These are phyloP conservation scores for Trichomonascaceae sp. DNA, from an alignment of 1,139 yeast genomes.

Conservation along the genomic window DNA sequence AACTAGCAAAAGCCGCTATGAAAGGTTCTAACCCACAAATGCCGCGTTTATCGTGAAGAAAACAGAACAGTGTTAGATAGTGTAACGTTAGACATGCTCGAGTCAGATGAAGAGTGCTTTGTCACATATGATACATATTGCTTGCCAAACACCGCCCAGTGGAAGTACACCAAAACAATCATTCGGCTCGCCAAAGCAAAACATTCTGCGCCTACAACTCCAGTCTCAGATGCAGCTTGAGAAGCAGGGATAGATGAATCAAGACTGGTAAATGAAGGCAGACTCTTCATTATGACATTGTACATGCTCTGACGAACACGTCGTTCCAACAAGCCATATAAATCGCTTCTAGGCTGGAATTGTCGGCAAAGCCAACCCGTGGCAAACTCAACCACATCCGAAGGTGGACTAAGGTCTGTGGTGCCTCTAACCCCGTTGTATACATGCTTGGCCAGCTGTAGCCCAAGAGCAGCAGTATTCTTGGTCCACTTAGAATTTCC, in stretches of 20 bases:
- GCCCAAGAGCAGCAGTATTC: conserved; percentile 64
- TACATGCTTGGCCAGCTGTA: conserved; percentile 56
- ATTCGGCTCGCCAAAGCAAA: conserved; percentile 47
- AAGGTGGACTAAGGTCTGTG: conserved; percentile 30
- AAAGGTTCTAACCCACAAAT: background rate
- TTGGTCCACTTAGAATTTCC: conserved; percentile 91
- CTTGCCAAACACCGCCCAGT: conserved; percentile 65
- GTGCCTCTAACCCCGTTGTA: conserved; percentile 17
- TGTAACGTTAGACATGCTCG: background rate
- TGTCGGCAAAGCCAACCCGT: conserved; percentile 79
- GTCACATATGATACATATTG: conserved; percentile 24
- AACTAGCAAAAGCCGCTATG: background rate
- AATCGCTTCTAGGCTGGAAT: conserved; percentile 76
- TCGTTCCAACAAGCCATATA: conserved; percentile 71
- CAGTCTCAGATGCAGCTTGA: conserved; percentile 1
- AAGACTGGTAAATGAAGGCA: conserved; percentile 19
- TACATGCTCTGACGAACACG: conserved; percentile 25
- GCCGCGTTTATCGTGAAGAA: background rate
- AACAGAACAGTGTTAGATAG: background rate
- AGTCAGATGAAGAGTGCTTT: background rate
- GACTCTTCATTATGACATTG: conserved; percentile 16
- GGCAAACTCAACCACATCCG: conserved; percentile 45
- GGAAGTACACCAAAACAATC: conserved; percentile 57
- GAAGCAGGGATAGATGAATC: conserved; percentile 16
- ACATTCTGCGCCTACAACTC: conserved; percentile 37